Percentiles rank a stretch among this genome's conserved stretches.
Evolutionary conservation across 2,329 filamentous ascomycete species (phyloP).

Genomic region (Hypomyces rosellus): DNA sequence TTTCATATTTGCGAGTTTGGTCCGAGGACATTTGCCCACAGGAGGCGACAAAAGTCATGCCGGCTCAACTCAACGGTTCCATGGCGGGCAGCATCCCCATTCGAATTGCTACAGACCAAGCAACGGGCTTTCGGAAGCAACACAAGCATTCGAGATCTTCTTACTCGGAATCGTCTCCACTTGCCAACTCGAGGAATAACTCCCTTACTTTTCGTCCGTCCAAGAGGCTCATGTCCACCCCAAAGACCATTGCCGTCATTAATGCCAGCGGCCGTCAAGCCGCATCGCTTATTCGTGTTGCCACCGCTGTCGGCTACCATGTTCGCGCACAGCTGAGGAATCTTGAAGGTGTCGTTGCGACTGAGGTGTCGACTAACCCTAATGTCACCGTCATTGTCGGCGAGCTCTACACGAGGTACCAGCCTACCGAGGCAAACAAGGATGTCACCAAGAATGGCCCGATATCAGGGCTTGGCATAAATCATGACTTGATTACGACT

Average conservation of each 20-base stretch:
- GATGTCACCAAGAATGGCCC: slow-evolving; percentile 64
- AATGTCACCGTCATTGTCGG: slow-evolving; percentile 64
- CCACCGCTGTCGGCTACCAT: slow-evolving; percentile 85
- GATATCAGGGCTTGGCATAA: slow-evolving; percentile 60
- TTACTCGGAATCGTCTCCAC: slow-evolving; percentile 53
- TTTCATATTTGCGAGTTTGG: slow-evolving; percentile 9
- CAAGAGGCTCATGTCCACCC: slow-evolving; percentile 52
- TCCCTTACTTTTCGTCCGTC: slow-evolving; percentile 55
- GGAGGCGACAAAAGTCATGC: slow-evolving; percentile 25
- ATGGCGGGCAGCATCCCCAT: slow-evolving; percentile 34
- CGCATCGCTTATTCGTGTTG: slow-evolving; percentile 89
- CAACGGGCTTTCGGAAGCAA: slow-evolving; percentile 33
- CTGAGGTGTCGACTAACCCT: slow-evolving; percentile 74
- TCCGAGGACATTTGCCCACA: slow-evolving; percentile 13
- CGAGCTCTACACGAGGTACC: slow-evolving; percentile 54
- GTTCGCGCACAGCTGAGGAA: slow-evolving; percentile 90
- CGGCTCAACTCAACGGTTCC: slow-evolving; percentile 33
- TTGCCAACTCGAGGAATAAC: slow-evolving; percentile 50
- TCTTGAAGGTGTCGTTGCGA: slow-evolving; percentile 78
- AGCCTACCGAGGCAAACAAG: slow-evolving; percentile 42
- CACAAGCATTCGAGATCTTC: slow-evolving; percentile 58
- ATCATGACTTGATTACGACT: slow-evolving; percentile 63
- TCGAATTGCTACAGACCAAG: slow-evolving; percentile 30
- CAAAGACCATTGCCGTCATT: slow-evolving; percentile 86
- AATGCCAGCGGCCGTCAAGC: slow-evolving; percentile 95